phyloP scores from a whole-genome alignment of 306 rosid genomes.

The Lathyrus aphaca region DNA sequence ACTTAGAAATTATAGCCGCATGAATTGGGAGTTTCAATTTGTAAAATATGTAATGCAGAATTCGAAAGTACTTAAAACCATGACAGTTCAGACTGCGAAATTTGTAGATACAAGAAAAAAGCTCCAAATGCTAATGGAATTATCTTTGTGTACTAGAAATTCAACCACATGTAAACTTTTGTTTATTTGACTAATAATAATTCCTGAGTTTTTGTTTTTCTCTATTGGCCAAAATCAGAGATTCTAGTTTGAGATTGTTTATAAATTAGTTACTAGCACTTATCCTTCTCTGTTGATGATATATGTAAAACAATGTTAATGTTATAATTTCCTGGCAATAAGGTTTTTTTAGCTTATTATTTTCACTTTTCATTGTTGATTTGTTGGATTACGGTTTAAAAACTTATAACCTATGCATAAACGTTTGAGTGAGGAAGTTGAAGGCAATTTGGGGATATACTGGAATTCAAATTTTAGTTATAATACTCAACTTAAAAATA shows the following conservation, averaged over 20 bases:
- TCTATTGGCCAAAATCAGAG: no score
- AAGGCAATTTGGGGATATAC: not conserved
- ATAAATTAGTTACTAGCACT: no score
- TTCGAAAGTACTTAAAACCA: not conserved
- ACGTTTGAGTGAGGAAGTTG: not conserved
- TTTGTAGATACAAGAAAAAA: not conserved
- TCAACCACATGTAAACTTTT: not conserved
- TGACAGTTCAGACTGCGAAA: not conserved
- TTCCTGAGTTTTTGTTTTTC: no score
- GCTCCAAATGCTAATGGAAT: not conserved
- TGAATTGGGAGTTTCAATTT: not conserved
- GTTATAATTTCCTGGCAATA: no score
- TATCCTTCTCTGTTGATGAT: no score
- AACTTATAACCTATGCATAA: not conserved
- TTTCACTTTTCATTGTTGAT: not conserved
- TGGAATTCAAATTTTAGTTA: no score
- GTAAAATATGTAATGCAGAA: not conserved
- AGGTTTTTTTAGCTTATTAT: no score
- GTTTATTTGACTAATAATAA: not conserved
- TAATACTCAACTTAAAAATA: no score
- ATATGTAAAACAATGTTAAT: no score
- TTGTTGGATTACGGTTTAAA: not conserved
- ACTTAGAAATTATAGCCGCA: not conserved
- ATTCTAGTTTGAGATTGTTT: no score
- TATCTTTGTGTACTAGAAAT: not conserved